These are phyloP conservation scores for Furcasterigmium sp. DNA, from an alignment of 2,329 filamentous ascomycete species.

Conservation along the genomic window DNA sequence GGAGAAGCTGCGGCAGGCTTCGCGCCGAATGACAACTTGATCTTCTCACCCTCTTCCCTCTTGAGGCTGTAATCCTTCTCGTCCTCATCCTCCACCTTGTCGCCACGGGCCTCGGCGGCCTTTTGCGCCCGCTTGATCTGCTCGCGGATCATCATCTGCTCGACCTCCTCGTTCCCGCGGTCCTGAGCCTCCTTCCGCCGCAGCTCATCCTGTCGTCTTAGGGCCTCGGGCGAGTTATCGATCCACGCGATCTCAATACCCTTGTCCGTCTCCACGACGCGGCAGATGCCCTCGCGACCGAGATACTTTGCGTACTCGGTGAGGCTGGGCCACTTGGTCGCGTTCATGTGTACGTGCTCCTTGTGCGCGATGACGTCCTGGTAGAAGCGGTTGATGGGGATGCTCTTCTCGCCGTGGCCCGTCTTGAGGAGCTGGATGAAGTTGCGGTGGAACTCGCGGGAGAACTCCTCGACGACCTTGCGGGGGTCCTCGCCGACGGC, in stretches of 20 bases:
- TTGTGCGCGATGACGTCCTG: conserved; percentile 88
- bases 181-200: conserved; percentile 81
- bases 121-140: conserved; percentile 75
- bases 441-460: conserved; percentile 73
- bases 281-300: conserved; percentile 79
- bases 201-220: conserved; percentile 75
- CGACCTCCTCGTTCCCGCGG: conserved; percentile 83
- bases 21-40: conserved; percentile 62
- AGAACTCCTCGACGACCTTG: conserved; percentile 78
- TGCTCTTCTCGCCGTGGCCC: conserved; percentile 82
- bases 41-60: conserved; percentile 67
- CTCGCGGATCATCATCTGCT: conserved; percentile 75
- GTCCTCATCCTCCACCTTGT: conserved; percentile 32
- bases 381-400: conserved; percentile 90
- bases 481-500: conserved; percentile 82
- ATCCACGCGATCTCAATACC: conserved; percentile 86
- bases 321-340: conserved; percentile 81
- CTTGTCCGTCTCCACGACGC: conserved; percentile 78
- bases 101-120: conserved; percentile 43
- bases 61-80: conserved; percentile 44
- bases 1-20: conserved; percentile 24
- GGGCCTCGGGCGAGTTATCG: conserved; percentile 82
- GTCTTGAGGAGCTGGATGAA: conserved; percentile 75
- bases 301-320: conserved; percentile 88
- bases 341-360: conserved; percentile 89